Percentiles rank a stretch among this genome's conserved stretches.
These are phyloP conservation scores for Penicillium egyptiacum DNA, from an alignment of 495 filamentous ascomycete species.

Conservation along the genomic window DNA sequence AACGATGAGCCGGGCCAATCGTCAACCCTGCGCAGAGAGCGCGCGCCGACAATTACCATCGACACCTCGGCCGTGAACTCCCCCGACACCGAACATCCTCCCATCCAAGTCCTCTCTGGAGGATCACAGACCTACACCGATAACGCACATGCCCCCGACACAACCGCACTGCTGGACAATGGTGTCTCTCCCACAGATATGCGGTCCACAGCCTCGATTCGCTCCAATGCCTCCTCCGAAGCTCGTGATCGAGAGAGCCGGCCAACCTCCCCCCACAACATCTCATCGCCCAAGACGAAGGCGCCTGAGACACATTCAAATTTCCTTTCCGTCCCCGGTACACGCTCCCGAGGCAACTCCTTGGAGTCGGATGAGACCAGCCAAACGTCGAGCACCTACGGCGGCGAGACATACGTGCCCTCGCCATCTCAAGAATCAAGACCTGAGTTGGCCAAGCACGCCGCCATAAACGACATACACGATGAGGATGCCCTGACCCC, in stretches of 20 bases:
- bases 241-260: constrained; percentile 67
- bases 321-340: constrained; percentile 62
- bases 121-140: constrained; percentile 46
- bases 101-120: constrained; percentile 30
- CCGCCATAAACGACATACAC: constrained; percentile 47
- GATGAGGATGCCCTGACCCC: constrained; percentile 65
- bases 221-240: constrained; percentile 68
- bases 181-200: constrained; percentile 58
- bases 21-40: constrained; percentile 42
- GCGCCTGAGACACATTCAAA: constrained; percentile 51
- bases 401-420: constrained; percentile 50
- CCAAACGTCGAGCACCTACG: constrained; percentile 51
- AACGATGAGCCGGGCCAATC: constrained; percentile 30
- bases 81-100: constrained; percentile 25
- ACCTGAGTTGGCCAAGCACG: constrained; percentile 40
- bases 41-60: constrained; percentile 70
- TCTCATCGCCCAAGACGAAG: constrained; percentile 68
- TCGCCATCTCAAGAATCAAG: constrained; percentile 37
- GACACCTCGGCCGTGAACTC: constrained; percentile 67
- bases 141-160: constrained; percentile 42
- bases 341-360: constrained; percentile 64
- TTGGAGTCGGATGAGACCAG: constrained; percentile 59
- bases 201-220: constrained; percentile 52
- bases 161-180: constrained; percentile 42
- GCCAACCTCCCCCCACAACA: constrained; percentile 87